phyloP scores from a whole-genome alignment of 768 basidiomycete species.

The Boletus subparvulus region DNA sequence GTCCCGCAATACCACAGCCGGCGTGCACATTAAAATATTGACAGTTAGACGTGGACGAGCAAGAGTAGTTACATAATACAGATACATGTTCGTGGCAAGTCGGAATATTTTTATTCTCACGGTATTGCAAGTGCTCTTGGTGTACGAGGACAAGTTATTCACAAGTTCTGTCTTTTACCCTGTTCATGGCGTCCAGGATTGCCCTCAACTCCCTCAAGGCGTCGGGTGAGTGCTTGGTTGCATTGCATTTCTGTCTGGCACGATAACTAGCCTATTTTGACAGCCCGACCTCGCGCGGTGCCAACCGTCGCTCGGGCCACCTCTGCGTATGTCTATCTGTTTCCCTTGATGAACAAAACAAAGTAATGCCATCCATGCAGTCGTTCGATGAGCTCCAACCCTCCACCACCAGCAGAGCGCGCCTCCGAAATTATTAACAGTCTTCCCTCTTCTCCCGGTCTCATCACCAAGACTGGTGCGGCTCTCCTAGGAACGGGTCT shows the following conservation, averaged over 20 bases:
- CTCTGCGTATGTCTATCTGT: constrained; percentile 43
- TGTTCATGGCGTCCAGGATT: constrained; percentile 67
- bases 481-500: constrained; percentile 89
- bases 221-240: constrained; percentile 43
- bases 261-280: not conserved
- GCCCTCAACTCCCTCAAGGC: constrained; percentile 63
- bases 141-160: constrained; percentile 2
- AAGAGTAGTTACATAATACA: constrained; percentile 17
- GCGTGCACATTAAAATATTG: too few relatives aligned
- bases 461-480: constrained; percentile 94
- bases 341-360: constrained; percentile 5
- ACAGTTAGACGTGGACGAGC: too few relatives aligned
- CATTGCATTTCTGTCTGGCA: not conserved
- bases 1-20: too few relatives aligned
- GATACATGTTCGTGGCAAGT: constrained; percentile 23
- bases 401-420: constrained; percentile 78
- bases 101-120: constrained; percentile 36
- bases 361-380: constrained; percentile 36
- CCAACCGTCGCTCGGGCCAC: constrained; percentile 46
- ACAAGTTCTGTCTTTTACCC: constrained; percentile 6
- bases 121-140: constrained; percentile 8
- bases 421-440: constrained; percentile 89
- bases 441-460: constrained; percentile 77
- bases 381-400: constrained; percentile 64
- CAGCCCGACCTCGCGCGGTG: constrained; percentile 57